phyloP scores from a whole-genome alignment of 257 asterid genomes.

The Voacanga thouarsii region DNA sequence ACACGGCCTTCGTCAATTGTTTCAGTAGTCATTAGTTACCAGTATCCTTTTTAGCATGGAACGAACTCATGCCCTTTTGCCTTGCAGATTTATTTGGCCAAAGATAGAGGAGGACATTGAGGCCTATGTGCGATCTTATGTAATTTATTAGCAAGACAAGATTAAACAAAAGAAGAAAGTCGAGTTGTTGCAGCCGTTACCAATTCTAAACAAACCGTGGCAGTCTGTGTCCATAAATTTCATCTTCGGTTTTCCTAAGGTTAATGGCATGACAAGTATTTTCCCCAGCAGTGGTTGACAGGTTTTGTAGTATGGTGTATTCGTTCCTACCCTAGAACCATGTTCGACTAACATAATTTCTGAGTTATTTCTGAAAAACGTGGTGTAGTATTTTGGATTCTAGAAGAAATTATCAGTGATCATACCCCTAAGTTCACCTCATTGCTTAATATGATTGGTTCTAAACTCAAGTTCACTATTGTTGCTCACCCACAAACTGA shows the following conservation, averaged over 20 bases:
- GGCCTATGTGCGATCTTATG: conserved; percentile 1
- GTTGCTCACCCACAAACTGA: not conserved
- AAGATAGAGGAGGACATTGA: not conserved
- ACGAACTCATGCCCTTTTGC: too few species aligned
- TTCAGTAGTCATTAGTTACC: too few species aligned
- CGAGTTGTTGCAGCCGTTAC: too few species aligned
- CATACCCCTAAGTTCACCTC: not conserved
- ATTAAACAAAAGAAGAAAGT: too few species aligned
- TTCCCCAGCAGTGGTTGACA: not conserved
- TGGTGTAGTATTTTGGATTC: conserved; percentile 12
- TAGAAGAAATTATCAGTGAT: conserved; percentile 8
- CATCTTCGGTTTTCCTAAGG: conserved; percentile 8
- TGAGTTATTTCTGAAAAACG: conserved; percentile 3
- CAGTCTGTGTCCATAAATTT: too few species aligned
- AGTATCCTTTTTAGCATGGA: too few species aligned
- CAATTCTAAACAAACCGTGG: too few species aligned
- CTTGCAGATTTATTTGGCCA: too few species aligned
- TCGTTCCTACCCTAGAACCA: not conserved
- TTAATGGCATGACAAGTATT: not conserved
- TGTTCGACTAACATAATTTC: not conserved
- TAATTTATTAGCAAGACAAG: not conserved
- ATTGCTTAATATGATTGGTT: not conserved
- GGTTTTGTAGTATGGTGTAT: not conserved
- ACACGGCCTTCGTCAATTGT: too few species aligned
- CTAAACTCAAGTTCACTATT: not conserved